phyloP scores from a whole-genome alignment of 345 rosid genomes.

The Murraya paniculata region DNA sequence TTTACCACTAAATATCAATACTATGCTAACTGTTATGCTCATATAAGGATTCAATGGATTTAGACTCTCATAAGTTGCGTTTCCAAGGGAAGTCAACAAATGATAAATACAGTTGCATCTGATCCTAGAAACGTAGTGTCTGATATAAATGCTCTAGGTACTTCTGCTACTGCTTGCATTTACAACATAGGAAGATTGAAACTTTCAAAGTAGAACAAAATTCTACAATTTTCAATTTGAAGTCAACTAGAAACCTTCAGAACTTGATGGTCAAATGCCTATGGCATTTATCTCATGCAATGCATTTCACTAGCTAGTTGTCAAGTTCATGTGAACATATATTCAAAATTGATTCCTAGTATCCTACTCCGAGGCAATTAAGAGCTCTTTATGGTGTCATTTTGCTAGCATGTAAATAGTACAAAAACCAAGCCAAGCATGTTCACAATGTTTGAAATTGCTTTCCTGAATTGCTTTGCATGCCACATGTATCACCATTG shows the following conservation, averaged over 20 bases:
- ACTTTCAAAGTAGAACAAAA: background rate
- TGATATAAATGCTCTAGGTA: background rate
- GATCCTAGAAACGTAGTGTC: background rate
- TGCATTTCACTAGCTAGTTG: background rate
- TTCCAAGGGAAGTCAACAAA: background rate
- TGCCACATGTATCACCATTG: background rate
- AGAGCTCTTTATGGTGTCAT: background rate
- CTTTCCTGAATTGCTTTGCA: background rate
- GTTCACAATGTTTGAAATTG: background rate
- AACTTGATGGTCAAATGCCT: background rate
- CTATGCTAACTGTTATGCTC: background rate
- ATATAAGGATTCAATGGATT: background rate
- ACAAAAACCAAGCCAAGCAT: background rate
- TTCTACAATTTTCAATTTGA: background rate
- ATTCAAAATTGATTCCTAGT: background rate
- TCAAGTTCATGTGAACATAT: background rate
- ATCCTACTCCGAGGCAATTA: background rate
- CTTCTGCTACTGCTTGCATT: background rate
- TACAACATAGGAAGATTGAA: background rate
- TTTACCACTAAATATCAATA: background rate
- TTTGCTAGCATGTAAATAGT: background rate
- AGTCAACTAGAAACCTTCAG: background rate
- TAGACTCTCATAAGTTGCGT: background rate
- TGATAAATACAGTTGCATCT: background rate
- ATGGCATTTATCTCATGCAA: background rate